Percentiles rank a stretch among this genome's conserved stretches.
phyloP scores from a whole-genome alignment of 176 grass and related monocot species.

The Triticum urartu region DNA sequence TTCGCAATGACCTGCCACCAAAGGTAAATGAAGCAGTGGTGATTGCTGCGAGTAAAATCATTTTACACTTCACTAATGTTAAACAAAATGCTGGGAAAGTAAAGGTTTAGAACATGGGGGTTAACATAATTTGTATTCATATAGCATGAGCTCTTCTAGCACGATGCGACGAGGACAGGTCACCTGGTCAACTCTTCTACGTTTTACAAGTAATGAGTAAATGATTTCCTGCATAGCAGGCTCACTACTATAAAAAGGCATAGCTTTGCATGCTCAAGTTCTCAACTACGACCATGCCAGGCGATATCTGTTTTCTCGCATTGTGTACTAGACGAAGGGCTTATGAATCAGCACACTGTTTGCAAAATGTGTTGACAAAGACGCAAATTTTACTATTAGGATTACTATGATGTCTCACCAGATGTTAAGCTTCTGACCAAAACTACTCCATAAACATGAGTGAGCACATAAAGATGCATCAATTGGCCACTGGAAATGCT shows the following conservation, averaged over 20 bases:
- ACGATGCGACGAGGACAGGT: not conserved
- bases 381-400: not conserved
- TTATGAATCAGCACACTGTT: not conserved
- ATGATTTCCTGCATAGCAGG: not conserved
- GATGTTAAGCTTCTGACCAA: not conserved
- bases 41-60: not conserved
- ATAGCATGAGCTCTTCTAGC: not conserved
- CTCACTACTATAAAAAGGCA: not conserved
- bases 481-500: not conserved
- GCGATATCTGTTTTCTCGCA: not conserved
- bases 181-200: not conserved
- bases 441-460: slow-evolving; percentile 22
- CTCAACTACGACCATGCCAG: not conserved
- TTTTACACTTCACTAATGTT: not conserved
- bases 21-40: slow-evolving; percentile 12
- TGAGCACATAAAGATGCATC: not conserved
- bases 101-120: not conserved
- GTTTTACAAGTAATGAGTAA: not conserved
- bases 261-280: not conserved
- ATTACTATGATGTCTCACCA: not conserved
- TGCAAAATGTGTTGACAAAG: not conserved
- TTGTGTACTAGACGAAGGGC: not conserved
- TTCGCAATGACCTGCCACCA: slow-evolving; percentile 18
- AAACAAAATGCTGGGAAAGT: not conserved
- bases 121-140: not conserved